Evolutionary conservation across 1,284 basidiomycete species (phyloP), one percentile per base, ranked within the genome.

Genomic region (Sutorius eximius): DNA sequence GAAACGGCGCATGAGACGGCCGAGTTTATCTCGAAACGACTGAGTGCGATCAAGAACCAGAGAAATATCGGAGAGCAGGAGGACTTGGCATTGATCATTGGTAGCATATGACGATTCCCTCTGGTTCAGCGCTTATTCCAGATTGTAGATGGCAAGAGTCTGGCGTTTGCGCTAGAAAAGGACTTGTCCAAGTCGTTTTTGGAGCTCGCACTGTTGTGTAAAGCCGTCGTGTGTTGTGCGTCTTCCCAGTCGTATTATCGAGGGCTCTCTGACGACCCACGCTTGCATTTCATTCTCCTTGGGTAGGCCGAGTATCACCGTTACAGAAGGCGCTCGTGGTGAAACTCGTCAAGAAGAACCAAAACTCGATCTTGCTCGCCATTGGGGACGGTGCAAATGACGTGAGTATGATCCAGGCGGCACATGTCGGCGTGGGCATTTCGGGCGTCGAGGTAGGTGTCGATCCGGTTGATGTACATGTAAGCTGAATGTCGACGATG

Each of bases 321-420:
- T 74, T 99, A 46, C 97, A 99, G 70, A 99, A 99, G 73, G 97
- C 97, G 0, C 81, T 98, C 27, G 95, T 99, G 15, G 97, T 99
- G 59, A 98, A 98, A 74, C 85, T 99, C 29, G 96, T 99, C 61
- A 99, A 98, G 81, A 95, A 95, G 74, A 95, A 96, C 72, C 86
- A 90, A 61, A 92, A 93, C 54, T 81, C 94, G 2, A 92, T 98
- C 47, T 77, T 98, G 18, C 83, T 99, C 5, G 96, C 96, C 1
- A 99, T 99, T 56, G 95, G 95, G 15, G 95, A 98, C 64, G 95
- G 95, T 49, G 95, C 95, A 1, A 98, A 98, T 71, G 96, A 98
- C 72, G 93, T 96, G 56, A 91, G 90, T 70, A 95, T 95, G 93
- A 95, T 95, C 53, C 94, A 96, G 69, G 94, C 95, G 15, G 95